Evolutionary conservation across 495 filamentous ascomycete species (phyloP).

Genomic region (Bombardia bombarda): DNA sequence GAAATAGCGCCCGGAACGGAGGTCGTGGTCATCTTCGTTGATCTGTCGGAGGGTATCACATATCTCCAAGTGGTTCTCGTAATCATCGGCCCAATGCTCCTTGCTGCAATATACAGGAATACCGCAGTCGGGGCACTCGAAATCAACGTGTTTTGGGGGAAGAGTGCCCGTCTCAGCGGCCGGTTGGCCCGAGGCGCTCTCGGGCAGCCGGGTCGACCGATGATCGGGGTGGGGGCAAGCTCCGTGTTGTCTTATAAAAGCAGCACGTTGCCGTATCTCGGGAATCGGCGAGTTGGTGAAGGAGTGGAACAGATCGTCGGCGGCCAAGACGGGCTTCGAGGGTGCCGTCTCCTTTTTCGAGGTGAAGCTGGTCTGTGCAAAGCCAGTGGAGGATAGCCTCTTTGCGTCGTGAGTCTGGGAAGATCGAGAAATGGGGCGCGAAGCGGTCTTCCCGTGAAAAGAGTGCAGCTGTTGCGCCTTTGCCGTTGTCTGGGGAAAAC

Average conservation of each 20-base stretch:
- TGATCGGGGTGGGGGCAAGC: slow-evolving; percentile 88
- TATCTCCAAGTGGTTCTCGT: slow-evolving; percentile 81
- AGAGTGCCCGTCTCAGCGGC: slow-evolving; percentile 32
- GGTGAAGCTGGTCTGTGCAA: slow-evolving; percentile 10
- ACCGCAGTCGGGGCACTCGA: slow-evolving; percentile 95
- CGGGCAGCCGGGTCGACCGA: slow-evolving; percentile 40
- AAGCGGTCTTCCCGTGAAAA: slow-evolving; percentile 6
- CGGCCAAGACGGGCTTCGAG: slow-evolving; percentile 45
- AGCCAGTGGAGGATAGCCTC: slow-evolving; percentile 13
- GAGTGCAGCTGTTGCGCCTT: slow-evolving; percentile 13
- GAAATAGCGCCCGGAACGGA: slow-evolving; percentile 83
- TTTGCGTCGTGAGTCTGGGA: slow-evolving; percentile 3
- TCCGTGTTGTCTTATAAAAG: slow-evolving; percentile 82
- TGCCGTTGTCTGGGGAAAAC: too few species aligned
- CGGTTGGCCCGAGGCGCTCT: slow-evolving; percentile 40
- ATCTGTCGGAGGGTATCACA: slow-evolving; percentile 86
- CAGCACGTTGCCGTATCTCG: slow-evolving; percentile 75
- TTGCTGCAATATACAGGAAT: slow-evolving; percentile 89
- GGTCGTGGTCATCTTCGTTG: slow-evolving; percentile 97
- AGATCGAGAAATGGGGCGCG: slow-evolving; percentile 1
- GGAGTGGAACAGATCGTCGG: slow-evolving; percentile 85
- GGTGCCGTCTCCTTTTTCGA: not conserved
- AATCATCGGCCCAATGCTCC: slow-evolving; percentile 91
- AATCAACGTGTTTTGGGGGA: slow-evolving; percentile 71
- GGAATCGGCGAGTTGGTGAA: slow-evolving; percentile 82